Evolutionary conservation across 306 rosid genomes (phyloP).

Genomic region (Sphenostylis stenocarpa): DNA sequence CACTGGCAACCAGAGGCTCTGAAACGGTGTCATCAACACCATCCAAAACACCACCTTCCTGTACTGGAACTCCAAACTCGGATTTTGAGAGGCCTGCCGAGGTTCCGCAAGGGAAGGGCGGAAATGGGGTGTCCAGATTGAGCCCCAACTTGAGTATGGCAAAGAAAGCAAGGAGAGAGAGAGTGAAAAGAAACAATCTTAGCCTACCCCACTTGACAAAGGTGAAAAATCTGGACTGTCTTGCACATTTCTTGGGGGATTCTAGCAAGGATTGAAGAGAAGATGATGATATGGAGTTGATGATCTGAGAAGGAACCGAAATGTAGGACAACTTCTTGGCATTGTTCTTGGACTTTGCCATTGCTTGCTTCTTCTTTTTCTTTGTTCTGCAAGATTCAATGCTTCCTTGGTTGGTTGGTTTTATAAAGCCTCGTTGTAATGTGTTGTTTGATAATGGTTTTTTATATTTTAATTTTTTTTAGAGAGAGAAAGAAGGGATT

Average conservation of each 20-base stretch:
- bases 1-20: conserved; percentile 38
- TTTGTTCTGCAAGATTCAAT: not conserved
- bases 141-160: conserved; percentile 53
- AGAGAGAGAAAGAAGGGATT: conserved; percentile 8
- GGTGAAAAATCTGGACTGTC: conserved; percentile 37
- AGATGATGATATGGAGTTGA: conserved; percentile 74
- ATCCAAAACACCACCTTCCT: conserved; percentile 31
- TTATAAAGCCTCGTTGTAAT: conserved; percentile 20
- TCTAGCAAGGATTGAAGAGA: conserved; percentile 70
- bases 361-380: not conserved
- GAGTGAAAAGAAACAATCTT: conserved; percentile 50
- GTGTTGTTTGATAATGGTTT: not conserved
- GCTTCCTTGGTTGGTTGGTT: conserved; percentile 6
- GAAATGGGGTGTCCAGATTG: conserved; percentile 39
- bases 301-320: conserved; percentile 91
- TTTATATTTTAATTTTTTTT: not conserved
- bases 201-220: conserved; percentile 44
- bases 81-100: conserved; percentile 43
- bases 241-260: conserved; percentile 73
- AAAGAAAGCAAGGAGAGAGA: conserved; percentile 52
- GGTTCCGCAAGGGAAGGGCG: conserved; percentile 61
- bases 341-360: conserved; percentile 70
- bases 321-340: conserved; percentile 75
- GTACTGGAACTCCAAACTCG: conserved; percentile 23
- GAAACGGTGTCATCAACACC: not conserved